Percentiles rank a stretch among this genome's conserved stretches.
These are phyloP conservation scores for Coniochaeta sp. DNA, from an alignment of 2,329 filamentous ascomycete species.

Conservation along the genomic window DNA sequence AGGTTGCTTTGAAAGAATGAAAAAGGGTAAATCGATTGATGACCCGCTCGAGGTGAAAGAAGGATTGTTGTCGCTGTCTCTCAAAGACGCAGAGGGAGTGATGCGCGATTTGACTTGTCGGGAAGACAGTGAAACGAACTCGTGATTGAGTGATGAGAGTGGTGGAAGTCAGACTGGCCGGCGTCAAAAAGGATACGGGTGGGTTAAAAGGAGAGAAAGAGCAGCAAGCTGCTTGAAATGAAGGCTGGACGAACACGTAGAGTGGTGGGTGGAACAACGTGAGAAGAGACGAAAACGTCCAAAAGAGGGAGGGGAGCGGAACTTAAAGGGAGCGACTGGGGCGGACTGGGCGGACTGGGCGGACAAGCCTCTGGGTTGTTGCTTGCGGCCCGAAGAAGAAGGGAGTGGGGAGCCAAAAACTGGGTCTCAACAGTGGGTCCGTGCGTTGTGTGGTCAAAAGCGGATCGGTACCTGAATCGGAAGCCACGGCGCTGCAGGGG, in stretches of 20 bases:
- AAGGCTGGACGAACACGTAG: slow-evolving; percentile 1
- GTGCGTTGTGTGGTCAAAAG: not conserved
- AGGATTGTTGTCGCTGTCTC: slow-evolving; percentile 29
- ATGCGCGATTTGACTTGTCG: slow-evolving; percentile 20
- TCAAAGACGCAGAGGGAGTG: slow-evolving; percentile 45
- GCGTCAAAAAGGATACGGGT: slow-evolving; percentile 1
- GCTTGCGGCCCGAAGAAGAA: slow-evolving; percentile 1
- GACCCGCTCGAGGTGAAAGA: slow-evolving; percentile 12
- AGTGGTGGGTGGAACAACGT: not conserved
- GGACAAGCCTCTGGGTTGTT: not conserved
- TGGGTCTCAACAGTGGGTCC: not conserved
- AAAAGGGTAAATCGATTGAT: slow-evolving; percentile 10
- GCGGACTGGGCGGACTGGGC: not conserved
- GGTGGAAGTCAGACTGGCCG: slow-evolving; percentile 13
- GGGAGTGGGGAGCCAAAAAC: not conserved
- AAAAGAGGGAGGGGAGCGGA: not conserved
- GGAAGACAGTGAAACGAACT: slow-evolving; percentile 9
- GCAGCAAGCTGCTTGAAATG: slow-evolving; percentile 3
- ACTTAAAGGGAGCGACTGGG: not conserved
- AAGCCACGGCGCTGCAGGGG: not conserved
- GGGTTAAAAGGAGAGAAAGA: slow-evolving; percentile 1
- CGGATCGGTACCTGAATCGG: slow-evolving; percentile 2
- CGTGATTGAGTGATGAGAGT: slow-evolving; percentile 7
- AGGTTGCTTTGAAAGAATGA: slow-evolving; percentile 13
- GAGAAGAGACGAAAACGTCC: not conserved